A percentile compares a stretch with the other conserved stretches of the same genome.
Evolutionary conservation across 768 basidiomycete genomes (phyloP).

Genomic region (Boletus fagicola): DNA sequence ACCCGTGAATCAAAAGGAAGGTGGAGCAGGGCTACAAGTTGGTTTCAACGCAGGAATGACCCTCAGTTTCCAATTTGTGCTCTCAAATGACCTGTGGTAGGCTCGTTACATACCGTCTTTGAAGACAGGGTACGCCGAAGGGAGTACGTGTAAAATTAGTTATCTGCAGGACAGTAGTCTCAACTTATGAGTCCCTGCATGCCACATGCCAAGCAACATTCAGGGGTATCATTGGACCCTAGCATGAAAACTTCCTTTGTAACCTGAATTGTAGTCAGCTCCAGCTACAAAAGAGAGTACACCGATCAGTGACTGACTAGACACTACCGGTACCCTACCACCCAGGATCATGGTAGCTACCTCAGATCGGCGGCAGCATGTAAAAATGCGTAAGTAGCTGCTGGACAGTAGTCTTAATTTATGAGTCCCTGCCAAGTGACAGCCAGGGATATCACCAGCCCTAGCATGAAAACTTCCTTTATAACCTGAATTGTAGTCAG

Average conservation of each 20-base stretch:
- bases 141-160: background rate
- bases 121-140: background rate
- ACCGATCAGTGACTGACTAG: too few relatives aligned
- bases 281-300: too few relatives aligned
- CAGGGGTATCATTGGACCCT: constrained; percentile 6
- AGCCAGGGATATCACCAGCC: background rate
- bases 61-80: background rate
- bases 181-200: background rate
- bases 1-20: background rate
- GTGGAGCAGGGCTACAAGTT: background rate
- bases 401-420: too few relatives aligned
- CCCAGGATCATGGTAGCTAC: too few relatives aligned
- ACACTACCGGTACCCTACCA: too few relatives aligned
- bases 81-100: background rate
- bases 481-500: background rate
- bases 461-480: background rate
- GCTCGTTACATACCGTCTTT: background rate
- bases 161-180: background rate
- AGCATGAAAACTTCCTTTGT: background rate
- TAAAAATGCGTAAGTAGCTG: too few relatives aligned
- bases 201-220: background rate
- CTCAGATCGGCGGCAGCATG: too few relatives aligned
- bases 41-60: background rate
- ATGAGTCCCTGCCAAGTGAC: background rate
- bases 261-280: background rate